Evolutionary conservation across 805 yeast genomes (phyloP).

Genomic region (Starmerella lactis-condensi): DNA sequence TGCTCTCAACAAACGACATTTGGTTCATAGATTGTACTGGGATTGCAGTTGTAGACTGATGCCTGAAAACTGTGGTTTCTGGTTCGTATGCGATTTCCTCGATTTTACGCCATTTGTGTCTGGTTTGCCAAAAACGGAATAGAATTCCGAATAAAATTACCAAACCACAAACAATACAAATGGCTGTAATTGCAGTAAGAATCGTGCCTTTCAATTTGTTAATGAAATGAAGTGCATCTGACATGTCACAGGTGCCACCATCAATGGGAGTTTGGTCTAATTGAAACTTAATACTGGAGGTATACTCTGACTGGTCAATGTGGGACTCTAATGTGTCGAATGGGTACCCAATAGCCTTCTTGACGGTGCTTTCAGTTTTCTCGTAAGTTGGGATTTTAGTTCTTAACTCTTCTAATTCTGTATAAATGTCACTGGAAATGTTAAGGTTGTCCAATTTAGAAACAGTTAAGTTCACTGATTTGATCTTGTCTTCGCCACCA

Average conservation of each 20-base stretch:
- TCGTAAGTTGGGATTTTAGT: slow-evolving; percentile 46
- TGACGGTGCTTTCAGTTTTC: slow-evolving; percentile 41
- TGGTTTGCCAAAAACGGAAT: slow-evolving; percentile 4
- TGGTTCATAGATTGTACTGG: slow-evolving; percentile 1
- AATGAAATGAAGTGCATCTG: no score
- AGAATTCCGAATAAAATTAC: slow-evolving; percentile 5
- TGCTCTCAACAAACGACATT: slow-evolving; percentile 2
- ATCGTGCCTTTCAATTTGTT: background rate
- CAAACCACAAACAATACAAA: slow-evolving; percentile 8
- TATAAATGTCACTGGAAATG: slow-evolving; percentile 49
- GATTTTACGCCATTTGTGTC: slow-evolving; percentile 7
- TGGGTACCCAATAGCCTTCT: slow-evolving; percentile 37
- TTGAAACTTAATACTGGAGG: background rate
- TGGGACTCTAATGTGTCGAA: slow-evolving; percentile 32
- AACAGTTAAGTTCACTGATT: slow-evolving; percentile 41
- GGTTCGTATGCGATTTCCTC: slow-evolving; percentile 3
- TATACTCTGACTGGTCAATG: slow-evolving; percentile 17
- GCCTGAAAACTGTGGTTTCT: background rate
- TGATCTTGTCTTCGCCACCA: slow-evolving; percentile 28
- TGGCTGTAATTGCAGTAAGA: background rate
- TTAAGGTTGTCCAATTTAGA: slow-evolving; percentile 35
- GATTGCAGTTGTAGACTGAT: background rate
- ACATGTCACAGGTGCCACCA: no score
- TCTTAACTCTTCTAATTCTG: slow-evolving; percentile 34
- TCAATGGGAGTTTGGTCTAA: no score